Evolutionary conservation across 495 filamentous ascomycete species (phyloP), one percentile per base, ranked within the genome.

Genomic region (Podospora pseudoanserina): DNA sequence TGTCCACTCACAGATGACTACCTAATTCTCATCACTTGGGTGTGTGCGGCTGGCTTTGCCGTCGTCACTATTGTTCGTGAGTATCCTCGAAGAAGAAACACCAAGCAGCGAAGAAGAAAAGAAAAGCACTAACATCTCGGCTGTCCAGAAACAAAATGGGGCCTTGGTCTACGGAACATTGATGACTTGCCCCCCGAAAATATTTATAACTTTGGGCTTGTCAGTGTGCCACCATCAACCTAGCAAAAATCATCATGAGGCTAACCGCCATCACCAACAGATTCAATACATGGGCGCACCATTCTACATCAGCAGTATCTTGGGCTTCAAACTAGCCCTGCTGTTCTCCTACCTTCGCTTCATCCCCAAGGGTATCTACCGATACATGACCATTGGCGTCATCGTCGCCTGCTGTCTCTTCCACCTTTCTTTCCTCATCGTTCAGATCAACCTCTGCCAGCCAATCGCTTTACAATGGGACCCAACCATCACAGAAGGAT

Each of bases 251-350:
- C 15, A 49, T 49, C 39, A 49, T 13, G 54, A 68, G 30, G 16
- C 53, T 67, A 30, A 73, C 68, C 64, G 53, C 65, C 67, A 44
- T 16, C 1, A 18, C 5, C 61, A 13, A 30, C 32, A 80, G 78
- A 66, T 79, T 5, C 79, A 80, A 73, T 82, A 78, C 55, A 74
- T 74, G 16, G 79, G 79, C 19, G 78, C 80, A 39, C 77, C 76
- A 49, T 82, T 82, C 54, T 83, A 83, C 62, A 78, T 81, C 62
- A 65, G 73, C 6, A 77, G 78, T 53, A 78, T 86, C 19, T 76
- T 86, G 28, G 81, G 81, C 4, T 87, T 86, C 75, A 87, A 87
- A 65, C 72, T 84, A 19, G 80, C 81, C 49, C 71, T 86, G 16
- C 72, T 86, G 16, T 66, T 79, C 19, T 83, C 81, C 4, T 86